These are phyloP conservation scores for Stromatinia cepivora DNA, from an alignment of 2,329 filamentous ascomycete species.

Conservation along the genomic window DNA sequence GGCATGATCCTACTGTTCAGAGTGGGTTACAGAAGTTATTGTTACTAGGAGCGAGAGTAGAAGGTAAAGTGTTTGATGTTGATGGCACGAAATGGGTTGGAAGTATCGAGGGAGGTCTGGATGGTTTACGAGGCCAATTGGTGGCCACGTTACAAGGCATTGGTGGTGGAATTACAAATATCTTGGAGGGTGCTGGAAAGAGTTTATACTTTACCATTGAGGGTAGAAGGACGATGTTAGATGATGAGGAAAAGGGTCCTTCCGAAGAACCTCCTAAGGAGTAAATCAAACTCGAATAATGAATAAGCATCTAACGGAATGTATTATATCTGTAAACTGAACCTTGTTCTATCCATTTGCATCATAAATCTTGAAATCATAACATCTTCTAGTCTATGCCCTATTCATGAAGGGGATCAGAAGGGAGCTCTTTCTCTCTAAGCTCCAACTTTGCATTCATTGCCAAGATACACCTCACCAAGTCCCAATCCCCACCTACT, in stretches of 20 bases:
- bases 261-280: slow-evolving; percentile 25
- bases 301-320: slow-evolving; percentile 24
- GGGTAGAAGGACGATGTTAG: slow-evolving; percentile 74
- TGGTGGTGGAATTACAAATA: slow-evolving; percentile 72
- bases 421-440: slow-evolving; percentile 31
- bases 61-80: slow-evolving; percentile 57
- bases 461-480: slow-evolving; percentile 81
- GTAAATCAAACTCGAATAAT: slow-evolving; percentile 29
- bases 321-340: slow-evolving; percentile 37
- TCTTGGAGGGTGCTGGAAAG: slow-evolving; percentile 78
- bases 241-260: slow-evolving; percentile 58
- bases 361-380: slow-evolving; percentile 27
- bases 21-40: slow-evolving; percentile 82
- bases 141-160: slow-evolving; percentile 78
- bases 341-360: slow-evolving; percentile 19
- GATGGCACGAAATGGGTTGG: slow-evolving; percentile 63
- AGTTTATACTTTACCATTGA: slow-evolving; percentile 88
- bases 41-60: slow-evolving; percentile 81
- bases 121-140: slow-evolving; percentile 78
- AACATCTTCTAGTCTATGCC: slow-evolving; percentile 8
- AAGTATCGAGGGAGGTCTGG: slow-evolving; percentile 77
- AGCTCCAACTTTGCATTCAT: slow-evolving; percentile 76
- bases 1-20: slow-evolving; percentile 78
- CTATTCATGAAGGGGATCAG: slow-evolving; percentile 6
- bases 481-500: slow-evolving; percentile 82